Conservation (phyloP, 129 eudicot species). For the Lactuca saligna region DNA sequence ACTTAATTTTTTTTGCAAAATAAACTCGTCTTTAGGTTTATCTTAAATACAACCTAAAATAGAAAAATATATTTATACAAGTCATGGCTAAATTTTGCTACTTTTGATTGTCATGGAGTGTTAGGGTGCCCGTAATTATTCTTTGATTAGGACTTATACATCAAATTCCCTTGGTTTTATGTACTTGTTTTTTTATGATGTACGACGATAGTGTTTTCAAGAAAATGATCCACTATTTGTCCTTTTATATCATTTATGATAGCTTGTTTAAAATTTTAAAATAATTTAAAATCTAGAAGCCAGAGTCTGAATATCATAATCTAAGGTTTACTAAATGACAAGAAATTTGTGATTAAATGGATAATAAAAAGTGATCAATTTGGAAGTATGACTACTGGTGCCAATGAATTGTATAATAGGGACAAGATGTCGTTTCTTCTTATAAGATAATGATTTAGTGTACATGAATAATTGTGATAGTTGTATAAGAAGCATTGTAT, state of each 20-base stretch:
- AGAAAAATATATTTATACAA: not conserved
- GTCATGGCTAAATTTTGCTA: not conserved
- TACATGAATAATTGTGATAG: not conserved
- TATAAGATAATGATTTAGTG: not conserved
- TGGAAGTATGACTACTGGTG: constrained; percentile 11
- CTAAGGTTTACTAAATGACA: constrained; percentile 1
- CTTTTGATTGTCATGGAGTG: constrained; percentile 12
- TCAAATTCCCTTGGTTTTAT: constrained; percentile 10
- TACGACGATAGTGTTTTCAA: constrained; percentile 18
- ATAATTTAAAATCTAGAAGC: not conserved
- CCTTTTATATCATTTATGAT: not conserved
- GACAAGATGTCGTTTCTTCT: constrained; percentile 2
- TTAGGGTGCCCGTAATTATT: constrained; percentile 19
- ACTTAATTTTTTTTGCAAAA: too few relatives aligned
- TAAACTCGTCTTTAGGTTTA: too few relatives aligned
- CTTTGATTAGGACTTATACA: constrained; percentile 23
- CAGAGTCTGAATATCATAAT: not conserved
- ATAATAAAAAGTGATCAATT: not conserved
- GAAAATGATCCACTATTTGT: constrained; percentile 2
- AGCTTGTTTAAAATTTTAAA: not conserved
- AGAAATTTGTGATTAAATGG: not conserved
- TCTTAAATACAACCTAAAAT: not conserved
- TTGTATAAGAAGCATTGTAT: constrained; percentile 14
- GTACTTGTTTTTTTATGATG: constrained; percentile 6
- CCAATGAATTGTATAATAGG: constrained; percentile 8